Conservation (phyloP, 129 eudicot genomes). For the Deinandra increscens region DNA sequence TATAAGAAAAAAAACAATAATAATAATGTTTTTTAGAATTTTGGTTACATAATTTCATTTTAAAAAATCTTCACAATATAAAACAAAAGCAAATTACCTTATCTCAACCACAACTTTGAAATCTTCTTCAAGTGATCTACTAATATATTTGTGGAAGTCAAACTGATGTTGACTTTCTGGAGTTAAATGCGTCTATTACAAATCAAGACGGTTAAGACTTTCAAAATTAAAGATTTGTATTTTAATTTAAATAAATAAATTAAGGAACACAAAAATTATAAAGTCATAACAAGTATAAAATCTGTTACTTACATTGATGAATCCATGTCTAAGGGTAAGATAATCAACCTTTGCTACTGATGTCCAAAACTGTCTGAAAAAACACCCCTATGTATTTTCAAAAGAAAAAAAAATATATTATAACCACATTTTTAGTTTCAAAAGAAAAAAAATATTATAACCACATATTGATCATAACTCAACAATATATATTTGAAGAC, state of each 20-base stretch:
- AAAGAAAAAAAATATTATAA: no score
- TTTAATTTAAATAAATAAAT: not conserved
- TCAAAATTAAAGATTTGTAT: no score
- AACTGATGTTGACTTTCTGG: constrained; percentile 48
- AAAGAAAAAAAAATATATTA: no score
- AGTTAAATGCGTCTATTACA: constrained; percentile 49
- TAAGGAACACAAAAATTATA: not conserved
- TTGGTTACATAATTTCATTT: no score
- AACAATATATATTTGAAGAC: no score
- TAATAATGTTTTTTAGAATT: no score
- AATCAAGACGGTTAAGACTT: not conserved
- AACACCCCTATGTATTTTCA: constrained; percentile 44
- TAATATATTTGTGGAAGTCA: constrained; percentile 57
- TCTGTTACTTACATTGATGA: constrained; percentile 47
- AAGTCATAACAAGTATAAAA: not conserved
- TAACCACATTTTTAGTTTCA: no score
- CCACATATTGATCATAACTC: no score
- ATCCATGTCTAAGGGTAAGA: constrained; percentile 61
- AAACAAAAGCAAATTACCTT: constrained; percentile 26
- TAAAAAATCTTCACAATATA: not conserved
- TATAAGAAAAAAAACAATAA: no score
- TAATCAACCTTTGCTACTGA: constrained; percentile 67
- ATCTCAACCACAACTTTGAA: constrained; percentile 60
- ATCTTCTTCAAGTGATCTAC: constrained; percentile 66
- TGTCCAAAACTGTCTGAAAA: constrained; percentile 50